Base-by-base conservation (phyloP, 768 basidiomycete species). In the Trametes elegans region DNA sequence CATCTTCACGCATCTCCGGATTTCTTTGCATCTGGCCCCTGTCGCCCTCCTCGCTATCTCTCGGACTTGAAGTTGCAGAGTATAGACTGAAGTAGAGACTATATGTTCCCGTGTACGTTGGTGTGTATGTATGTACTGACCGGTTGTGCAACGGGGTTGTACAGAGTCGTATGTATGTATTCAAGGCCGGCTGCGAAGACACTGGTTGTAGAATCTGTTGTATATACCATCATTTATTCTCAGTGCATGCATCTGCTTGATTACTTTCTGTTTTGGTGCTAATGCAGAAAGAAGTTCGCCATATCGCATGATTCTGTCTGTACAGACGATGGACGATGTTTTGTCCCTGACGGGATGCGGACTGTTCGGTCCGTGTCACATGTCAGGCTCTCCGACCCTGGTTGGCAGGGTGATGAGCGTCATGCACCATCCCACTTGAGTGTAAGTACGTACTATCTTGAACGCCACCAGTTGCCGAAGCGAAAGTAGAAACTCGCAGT, bases 41-140 rank as follows among this genome's bases (percentile, higher is more conserved):
- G n/a, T n/a, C n/a, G n/a, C 39, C 26, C 44, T 41, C 36, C 50
- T 34, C 35, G 50, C 43, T 35, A 19, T 46, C 53, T 35, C 44
- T 46, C 38, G 53, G 53, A 53, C 53, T 53, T 45, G 53, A 45
- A 53, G 44, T 53, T 45, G 52, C 27, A 45, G 51, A 24, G 31
- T 51, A 36, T 34, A 52, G 51, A 53, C 41, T 42, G 50, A 16
- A 16, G 47, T 38, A 38, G 47, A 46, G 29, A 18, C 28, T 49
- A 35, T 11, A 35, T 21, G 40, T 19, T 41, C 40, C 7, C 40
- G 6, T 21, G 14, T 5, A 13, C 13, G 5, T 34, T 21, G 24
- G 41, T 27, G 32, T 36, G 39, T 29, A 41, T 41, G 49, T 41
- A 41, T 49, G 26, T 49, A 39, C 27, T 40, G 11, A 39, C n/a